These are phyloP conservation scores for Bocquillonia castaneifolia DNA, from an alignment of 441 rosid genomes.

Conservation along the genomic window DNA sequence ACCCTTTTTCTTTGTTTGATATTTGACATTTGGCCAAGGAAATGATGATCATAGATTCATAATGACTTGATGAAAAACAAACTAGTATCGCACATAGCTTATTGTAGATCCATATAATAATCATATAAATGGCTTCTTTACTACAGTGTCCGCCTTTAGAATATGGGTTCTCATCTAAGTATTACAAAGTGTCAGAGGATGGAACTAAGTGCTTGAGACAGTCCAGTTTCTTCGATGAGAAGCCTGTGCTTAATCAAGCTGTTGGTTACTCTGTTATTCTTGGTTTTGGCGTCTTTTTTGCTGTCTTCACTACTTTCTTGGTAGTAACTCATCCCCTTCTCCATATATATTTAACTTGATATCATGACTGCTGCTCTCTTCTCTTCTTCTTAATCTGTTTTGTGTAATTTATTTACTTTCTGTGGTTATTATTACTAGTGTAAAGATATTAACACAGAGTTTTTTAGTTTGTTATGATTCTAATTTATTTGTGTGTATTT, in stretches of 20 bases:
- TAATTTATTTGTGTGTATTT: too few species aligned
- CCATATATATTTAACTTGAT: too few species aligned
- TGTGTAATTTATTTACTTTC: too few species aligned
- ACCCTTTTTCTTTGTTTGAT: too few species aligned
- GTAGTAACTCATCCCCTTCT: slow-evolving; percentile 26
- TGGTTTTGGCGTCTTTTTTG: slow-evolving; percentile 93
- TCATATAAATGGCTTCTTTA: not conserved
- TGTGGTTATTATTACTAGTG: too few species aligned
- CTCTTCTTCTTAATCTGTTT: not conserved
- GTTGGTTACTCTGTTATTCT: slow-evolving; percentile 79
- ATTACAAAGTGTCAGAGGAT: slow-evolving; percentile 37
- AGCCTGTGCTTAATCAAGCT: slow-evolving; percentile 64
- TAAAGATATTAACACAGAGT: too few species aligned
- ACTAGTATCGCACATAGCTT: too few species aligned
- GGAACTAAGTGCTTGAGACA: slow-evolving; percentile 51
- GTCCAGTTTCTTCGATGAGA: slow-evolving; percentile 64
- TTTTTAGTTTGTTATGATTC: too few species aligned
- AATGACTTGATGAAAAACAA: too few species aligned
- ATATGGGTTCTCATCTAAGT: slow-evolving; percentile 53
- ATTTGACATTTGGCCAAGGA: too few species aligned
- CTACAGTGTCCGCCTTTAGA: slow-evolving; percentile 55
- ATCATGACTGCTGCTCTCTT: not conserved
- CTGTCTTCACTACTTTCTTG: slow-evolving; percentile 80
- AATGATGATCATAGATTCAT: too few species aligned
- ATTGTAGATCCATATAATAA: too few species aligned